Evolutionary conservation across 1,284 basidiomycete species (phyloP), one percentile per base, ranked within the genome.

Genomic region (Paramarasmius palmivorus): DNA sequence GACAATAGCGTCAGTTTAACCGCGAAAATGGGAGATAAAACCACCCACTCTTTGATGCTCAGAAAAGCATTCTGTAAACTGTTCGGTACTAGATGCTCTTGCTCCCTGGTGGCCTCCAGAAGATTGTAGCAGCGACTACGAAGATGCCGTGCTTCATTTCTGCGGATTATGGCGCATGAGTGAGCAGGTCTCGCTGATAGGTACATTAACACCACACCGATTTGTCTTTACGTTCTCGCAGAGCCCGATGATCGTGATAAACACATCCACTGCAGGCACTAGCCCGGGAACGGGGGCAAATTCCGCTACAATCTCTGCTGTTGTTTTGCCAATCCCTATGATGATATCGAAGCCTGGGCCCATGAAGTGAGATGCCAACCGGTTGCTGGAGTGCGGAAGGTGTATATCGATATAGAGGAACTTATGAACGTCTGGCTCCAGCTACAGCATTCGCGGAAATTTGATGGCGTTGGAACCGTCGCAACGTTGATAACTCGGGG

Each of bases 231-330:
- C 76, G 56, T 77, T 74, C 45, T 74, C 70, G 59, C 79, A 75
- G 39, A 78, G 68, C 49, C 50, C 26, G 32, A 73, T 55, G 23
- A 81, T 63, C 35, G 59, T 66, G 38, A 70, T 70, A 6, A 79
- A 58, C 1, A 73, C 50, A 9, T 73, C 74, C 25, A 75, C 70
- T 10, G 72, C 70, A 12, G 74, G 72, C 10, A 62, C 66, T 15
- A 83, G 64, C 49, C 70, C 78, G 35, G 82, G 82, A 4, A 82
- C 63, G 6, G 80, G 78, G 17, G 72, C 65, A 38, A 81, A 73
- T 50, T 76, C 63, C 10, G 80, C 74, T 17, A 76, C 65, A 3
- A 77, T 64, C 57, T 78, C 73, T 12, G 76, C 73, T 8, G 63
- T 63, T 1, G 68, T 71, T 51, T 69, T 70, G 32, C 73, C 69